Base-by-base conservation (phyloP, 371 early-diverging fungal genomes). In the Lichtheimia hyalospora region DNA sequence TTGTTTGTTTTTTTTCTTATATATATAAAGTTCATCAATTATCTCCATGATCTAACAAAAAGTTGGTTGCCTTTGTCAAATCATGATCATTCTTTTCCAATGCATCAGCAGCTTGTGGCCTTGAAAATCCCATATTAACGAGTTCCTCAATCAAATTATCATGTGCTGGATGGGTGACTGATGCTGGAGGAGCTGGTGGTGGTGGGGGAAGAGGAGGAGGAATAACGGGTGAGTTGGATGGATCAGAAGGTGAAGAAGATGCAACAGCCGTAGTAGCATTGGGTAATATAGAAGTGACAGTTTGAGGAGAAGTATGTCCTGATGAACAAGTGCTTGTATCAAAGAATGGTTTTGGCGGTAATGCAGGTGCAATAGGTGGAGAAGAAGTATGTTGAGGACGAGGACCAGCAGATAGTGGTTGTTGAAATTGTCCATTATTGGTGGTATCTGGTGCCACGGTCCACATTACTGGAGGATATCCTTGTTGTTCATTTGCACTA, bases 21-120 rank as follows among this genome's bases (percentile, higher is more conserved):
- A 34, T 8, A 34, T 3, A 34, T 10, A 34, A 0, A 10, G 16
- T 41, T 15, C 16, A 44, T 62, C 52, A 62, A 57, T 44, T 53
- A 24, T 23, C 23, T 13, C 53, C 77, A 66, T 74, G 75, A 72
- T 93, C 93, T 61, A 93, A 76, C 49, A 93, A 72, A 65, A 89
- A 92, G 70, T 93, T 92, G 57, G 89, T 88, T 1, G 93, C 92
- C 70, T 86, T 85, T 41, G 81, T 83, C 49, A 90, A 68, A 66
- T 93, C 91, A 64, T 88, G 81, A 53, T 90, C 90, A 62, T 87
- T 90, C 79, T 84, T 90, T 61, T 91, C 87, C 55, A 93, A 75
- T 3, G 93, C 92, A 13, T 87, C 88, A 12, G 86, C 78, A 18
- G 92, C 89, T 66, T 91, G 90, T 10, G 82, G 77, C n/a, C 81